A percentile compares a stretch with the other conserved stretches of the same genome.
Conservation (phyloP, 2,329 filamentous ascomycete species). For the Cladosporium oxysporum region DNA sequence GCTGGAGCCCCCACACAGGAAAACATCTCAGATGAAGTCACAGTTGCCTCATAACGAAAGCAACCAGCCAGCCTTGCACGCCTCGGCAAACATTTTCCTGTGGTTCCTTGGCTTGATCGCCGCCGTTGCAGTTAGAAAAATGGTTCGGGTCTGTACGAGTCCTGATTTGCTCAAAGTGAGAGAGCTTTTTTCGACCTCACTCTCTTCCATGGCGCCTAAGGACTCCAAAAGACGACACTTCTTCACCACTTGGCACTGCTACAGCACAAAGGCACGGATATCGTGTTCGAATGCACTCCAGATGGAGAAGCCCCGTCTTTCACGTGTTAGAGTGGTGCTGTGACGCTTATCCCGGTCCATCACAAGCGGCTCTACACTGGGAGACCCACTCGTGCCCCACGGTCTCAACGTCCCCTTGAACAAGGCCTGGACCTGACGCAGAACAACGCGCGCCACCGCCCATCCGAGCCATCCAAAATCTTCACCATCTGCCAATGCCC, state of each 20-base stretch:
- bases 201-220: neutral
- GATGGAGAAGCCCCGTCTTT: neutral
- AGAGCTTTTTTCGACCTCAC: slow-evolving; percentile 16
- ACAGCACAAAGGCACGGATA: neutral
- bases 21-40: slow-evolving; percentile 14
- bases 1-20: neutral
- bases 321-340: neutral
- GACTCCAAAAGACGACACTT: neutral
- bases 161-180: neutral
- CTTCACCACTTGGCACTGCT: neutral
- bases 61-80: neutral
- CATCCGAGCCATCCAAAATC: neutral
- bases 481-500: neutral
- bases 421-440: slow-evolving; percentile 11
- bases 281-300: neutral
- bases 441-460: neutral
- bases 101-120: neutral
- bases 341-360: neutral
- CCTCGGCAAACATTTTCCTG: neutral
- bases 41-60: slow-evolving; percentile 7
- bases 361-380: neutral
- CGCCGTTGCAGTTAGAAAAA: neutral
- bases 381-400: slow-evolving; percentile 13
- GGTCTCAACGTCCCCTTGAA: slow-evolving; percentile 9
- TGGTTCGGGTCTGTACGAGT: neutral